Evolutionary conservation across 2,329 filamentous ascomycete genomes (phyloP).

Genomic region (Phyllosticta paracitricarpa): DNA sequence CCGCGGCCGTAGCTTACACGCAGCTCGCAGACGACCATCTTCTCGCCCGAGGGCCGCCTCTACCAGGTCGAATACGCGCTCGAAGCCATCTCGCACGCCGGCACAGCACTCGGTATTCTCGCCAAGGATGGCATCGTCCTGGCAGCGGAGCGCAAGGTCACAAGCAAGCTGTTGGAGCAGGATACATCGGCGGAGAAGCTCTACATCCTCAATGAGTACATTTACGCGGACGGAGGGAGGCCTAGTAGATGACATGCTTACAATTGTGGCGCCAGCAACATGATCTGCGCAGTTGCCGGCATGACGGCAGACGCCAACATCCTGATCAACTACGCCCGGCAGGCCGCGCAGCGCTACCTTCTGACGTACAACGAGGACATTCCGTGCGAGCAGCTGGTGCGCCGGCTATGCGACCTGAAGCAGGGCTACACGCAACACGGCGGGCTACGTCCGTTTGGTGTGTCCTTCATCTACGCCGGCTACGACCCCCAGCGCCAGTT

Average conservation of each 20-base stretch:
- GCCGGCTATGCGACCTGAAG: constrained; percentile 92
- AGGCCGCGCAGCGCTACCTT: constrained; percentile 94
- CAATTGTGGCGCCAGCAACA: constrained; percentile 59
- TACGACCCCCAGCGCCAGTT: constrained; percentile 95
- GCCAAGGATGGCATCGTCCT: constrained; percentile 98
- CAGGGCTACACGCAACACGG: constrained; percentile 99
- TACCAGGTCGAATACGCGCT: constrained; percentile 99
- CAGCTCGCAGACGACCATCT: constrained; percentile 78
- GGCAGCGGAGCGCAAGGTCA: constrained; percentile 96
- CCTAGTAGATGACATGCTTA: not conserved
- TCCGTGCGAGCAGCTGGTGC: constrained; percentile 95
- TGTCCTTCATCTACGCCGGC: constrained; percentile 98
- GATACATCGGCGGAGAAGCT: constrained; percentile 99
- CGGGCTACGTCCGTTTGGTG: constrained; percentile 94
- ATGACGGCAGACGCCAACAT: constrained; percentile 99
- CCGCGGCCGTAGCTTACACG: constrained; percentile 69
- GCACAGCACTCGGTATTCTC: constrained; percentile 91
- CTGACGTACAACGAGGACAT: constrained; percentile 99
- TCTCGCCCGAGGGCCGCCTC: constrained; percentile 94
- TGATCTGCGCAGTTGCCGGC: constrained; percentile 98
- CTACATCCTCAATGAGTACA: constrained; percentile 96
- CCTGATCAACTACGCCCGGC: constrained; percentile 98
- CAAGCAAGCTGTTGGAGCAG: constrained; percentile 97
- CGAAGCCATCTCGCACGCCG: constrained; percentile 96
- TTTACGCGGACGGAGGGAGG: constrained; percentile 4